Conservation (phyloP, 805 yeast species). For the Candida oleophila region DNA sequence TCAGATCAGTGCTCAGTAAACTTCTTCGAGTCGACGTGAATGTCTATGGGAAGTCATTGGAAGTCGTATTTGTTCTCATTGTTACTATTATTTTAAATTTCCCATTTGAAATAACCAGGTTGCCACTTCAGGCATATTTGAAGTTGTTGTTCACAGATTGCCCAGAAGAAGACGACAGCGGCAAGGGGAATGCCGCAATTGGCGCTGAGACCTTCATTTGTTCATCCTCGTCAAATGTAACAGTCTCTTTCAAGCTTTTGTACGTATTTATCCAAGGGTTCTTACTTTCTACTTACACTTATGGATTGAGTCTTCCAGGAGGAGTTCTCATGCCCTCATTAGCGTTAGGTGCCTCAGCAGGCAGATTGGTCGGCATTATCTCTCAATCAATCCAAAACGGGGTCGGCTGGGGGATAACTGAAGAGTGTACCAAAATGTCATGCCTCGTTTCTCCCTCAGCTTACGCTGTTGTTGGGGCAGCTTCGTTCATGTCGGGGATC, state of each 20-base stretch:
- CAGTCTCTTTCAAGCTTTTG: slow-evolving; percentile 26
- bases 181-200: slow-evolving; percentile 9
- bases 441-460: slow-evolving; percentile 80
- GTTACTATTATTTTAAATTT: slow-evolving; percentile 56
- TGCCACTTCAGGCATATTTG: slow-evolving; percentile 56
- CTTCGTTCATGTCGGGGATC: slow-evolving; percentile 75
- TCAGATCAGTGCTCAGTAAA: slow-evolving; percentile 21
- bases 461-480: slow-evolving; percentile 87
- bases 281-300: slow-evolving; percentile 63
- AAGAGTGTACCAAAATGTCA: slow-evolving; percentile 42
- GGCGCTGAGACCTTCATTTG: slow-evolving; percentile 31
- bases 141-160: slow-evolving; percentile 74
- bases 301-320: slow-evolving; percentile 68
- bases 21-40: slow-evolving; percentile 13
- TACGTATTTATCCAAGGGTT: slow-evolving; percentile 51
- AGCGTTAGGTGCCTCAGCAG: slow-evolving; percentile 60
- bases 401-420: slow-evolving; percentile 28
- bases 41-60: slow-evolving; percentile 36
- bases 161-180: slow-evolving; percentile 13
- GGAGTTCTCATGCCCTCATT: slow-evolving; percentile 65
- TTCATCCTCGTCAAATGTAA: slow-evolving; percentile 19
- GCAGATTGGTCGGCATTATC: slow-evolving; percentile 54
- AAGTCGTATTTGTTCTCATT: slow-evolving; percentile 47
- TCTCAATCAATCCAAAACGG: slow-evolving; percentile 48
- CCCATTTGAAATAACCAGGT: slow-evolving; percentile 51